Evolutionary conservation across 106 monocot species (phyloP).

Genomic region (Narthecium ossifragum): DNA sequence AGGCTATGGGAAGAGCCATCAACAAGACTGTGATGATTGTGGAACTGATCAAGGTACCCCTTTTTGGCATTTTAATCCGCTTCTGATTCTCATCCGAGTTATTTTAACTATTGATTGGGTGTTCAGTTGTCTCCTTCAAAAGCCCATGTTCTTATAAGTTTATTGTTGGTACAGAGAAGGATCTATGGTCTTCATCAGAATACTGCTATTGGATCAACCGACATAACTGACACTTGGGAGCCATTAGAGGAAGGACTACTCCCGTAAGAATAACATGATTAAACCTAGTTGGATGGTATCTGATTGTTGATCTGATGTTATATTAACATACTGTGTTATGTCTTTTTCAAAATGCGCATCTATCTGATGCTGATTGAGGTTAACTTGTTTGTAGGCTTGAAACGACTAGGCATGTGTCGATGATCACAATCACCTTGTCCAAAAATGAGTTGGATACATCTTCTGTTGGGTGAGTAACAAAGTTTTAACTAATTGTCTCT

Average conservation of each 20-base stretch:
- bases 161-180: conserved; percentile 48
- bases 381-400: conserved; percentile 50
- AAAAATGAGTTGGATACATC: conserved; percentile 44
- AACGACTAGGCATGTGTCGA: conserved; percentile 63
- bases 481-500: no score
- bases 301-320: no score
- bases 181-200: conserved; percentile 71
- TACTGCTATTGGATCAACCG: conserved; percentile 62
- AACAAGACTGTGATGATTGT: conserved; percentile 87
- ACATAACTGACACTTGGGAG: conserved; percentile 93
- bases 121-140: background rate
- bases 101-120: background rate
- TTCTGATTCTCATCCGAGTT: background rate
- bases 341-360: no score
- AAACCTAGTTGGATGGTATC: no score
- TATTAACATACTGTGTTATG: no score
- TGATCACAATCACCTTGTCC: conserved; percentile 54
- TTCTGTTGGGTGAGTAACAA: conserved; percentile 40
- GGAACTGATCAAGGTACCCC: conserved; percentile 71
- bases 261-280: conserved; percentile 82
- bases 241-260: conserved; percentile 91
- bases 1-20: conserved; percentile 95
- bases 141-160: background rate
- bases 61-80: background rate
- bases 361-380: no score